Conservation (phyloP, 495 filamentous ascomycete genomes). For the Penicillium antarcticum region DNA sequence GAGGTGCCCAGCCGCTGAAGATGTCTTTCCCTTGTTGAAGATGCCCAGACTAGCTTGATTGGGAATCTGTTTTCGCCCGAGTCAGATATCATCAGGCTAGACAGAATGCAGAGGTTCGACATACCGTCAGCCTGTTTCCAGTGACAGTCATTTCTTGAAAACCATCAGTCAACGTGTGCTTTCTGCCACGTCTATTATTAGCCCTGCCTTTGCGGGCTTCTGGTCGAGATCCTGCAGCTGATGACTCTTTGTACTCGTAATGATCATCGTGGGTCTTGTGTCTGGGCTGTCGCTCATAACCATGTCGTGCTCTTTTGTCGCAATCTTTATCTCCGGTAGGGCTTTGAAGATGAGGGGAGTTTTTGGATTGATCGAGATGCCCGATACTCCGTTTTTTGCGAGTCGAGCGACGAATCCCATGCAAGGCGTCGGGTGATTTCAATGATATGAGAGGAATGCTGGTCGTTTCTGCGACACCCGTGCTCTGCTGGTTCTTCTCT, state of each 20-base stretch:
- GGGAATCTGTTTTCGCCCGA: conserved; percentile 42
- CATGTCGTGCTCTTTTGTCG: neutral
- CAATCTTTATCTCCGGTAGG: neutral
- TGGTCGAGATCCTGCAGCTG: conserved; percentile 17
- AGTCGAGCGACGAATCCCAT: neutral
- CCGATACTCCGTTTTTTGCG: conserved; percentile 2
- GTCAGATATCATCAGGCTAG: conserved; percentile 16
- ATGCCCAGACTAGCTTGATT: conserved; percentile 51
- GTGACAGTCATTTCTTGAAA: conserved; percentile 65
- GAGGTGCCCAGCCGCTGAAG: conserved; percentile 50
- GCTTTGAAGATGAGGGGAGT: neutral
- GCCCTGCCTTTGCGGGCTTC: conserved; percentile 34
- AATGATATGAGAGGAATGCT: neutral
- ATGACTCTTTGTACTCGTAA: conserved; percentile 40
- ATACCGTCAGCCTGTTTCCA: conserved; percentile 61
- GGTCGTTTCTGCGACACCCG: neutral
- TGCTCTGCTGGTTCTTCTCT: neutral
- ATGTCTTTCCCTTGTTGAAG: conserved; percentile 69
- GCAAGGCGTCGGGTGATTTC: neutral
- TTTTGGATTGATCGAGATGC: neutral
- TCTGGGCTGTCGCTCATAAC: conserved; percentile 57
- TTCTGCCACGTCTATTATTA: conserved; percentile 31
- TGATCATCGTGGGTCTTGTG: conserved; percentile 59
- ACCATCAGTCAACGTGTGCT: conserved; percentile 52
- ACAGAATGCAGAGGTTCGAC: conserved; percentile 10